Base-by-base conservation (phyloP, 2,329 filamentous ascomycete species). In the Fusarium camptoceras region DNA sequence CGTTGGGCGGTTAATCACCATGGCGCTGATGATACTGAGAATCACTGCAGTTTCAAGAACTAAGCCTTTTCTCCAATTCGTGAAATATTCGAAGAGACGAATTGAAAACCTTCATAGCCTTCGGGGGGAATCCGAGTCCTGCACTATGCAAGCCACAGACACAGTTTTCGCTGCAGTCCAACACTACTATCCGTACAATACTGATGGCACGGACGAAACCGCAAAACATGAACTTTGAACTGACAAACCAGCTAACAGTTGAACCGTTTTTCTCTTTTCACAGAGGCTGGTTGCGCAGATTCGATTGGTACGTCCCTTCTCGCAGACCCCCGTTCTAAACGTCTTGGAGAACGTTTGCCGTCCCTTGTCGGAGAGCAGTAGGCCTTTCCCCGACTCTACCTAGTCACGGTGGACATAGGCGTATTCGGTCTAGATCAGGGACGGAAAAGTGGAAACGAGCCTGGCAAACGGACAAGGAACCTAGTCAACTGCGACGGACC, bases 221-320 rank as follows among this genome's bases (percentile, higher is more conserved):
- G 43, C 22, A 27, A 27, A 43, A 44, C 22, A 44, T 44, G 43
- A 20, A 16, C 11, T n/a, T 46, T 9, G 18, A 5, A 11, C 34
- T 37, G n/a, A 39, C 27, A 28, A 44, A 34, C 16, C 24, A 27
- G 31, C 54, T 37, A 27, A 30, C 54, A 41, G 25, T 34, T 54
- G 27, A 30, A 57, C 50, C 28, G 41, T 37, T 46, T 7, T 47
- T 31, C 37, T n/a, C n/a, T 37, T n/a, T 11, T 11, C 34, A 42
- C 12, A 53, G 30, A 44, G 47, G 30, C 27, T 24, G 12, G 42
- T 49, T 41, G 22, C 18, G 49, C 44, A 37, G 37, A 55, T 66
- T 55, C 30, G 28, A 71, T 74, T 71, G 62, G 71, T 62, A 73
- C 72, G 67, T 66, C 66, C 68, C 56, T 39, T 50, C 71, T 61